phyloP scores from a whole-genome alignment of 257 asterid genomes.

The Rauvolfia tetraphylla region DNA sequence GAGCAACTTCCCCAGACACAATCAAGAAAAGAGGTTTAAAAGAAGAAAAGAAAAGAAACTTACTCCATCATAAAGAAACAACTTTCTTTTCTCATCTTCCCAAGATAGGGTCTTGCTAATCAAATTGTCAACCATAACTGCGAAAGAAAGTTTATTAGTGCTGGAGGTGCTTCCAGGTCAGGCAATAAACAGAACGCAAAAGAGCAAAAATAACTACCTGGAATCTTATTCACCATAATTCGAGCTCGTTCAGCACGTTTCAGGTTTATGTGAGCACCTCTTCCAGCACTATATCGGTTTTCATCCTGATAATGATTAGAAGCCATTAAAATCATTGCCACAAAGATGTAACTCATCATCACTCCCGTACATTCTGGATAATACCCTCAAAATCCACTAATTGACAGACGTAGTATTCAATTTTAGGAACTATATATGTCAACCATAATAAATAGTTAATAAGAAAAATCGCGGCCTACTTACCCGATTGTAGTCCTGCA shows the following conservation, averaged over 20 bases:
- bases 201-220: slow-evolving; percentile 44
- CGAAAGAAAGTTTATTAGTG: slow-evolving; percentile 24
- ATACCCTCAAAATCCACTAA: neutral
- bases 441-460: neutral
- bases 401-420: neutral
- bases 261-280: slow-evolving; percentile 86
- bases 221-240: slow-evolving; percentile 70
- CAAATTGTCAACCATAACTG: slow-evolving; percentile 78
- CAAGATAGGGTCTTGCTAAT: slow-evolving; percentile 71
- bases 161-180: slow-evolving; percentile 17
- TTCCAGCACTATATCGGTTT: slow-evolving; percentile 87
- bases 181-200: slow-evolving; percentile 9
- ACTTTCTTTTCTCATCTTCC: slow-evolving; percentile 79
- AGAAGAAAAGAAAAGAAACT: slow-evolving; percentile 27
- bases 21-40: slow-evolving; percentile 1
- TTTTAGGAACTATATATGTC: neutral
- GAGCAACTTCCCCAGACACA: neutral
- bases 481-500: slow-evolving; percentile 75
- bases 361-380: neutral
- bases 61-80: slow-evolving; percentile 90
- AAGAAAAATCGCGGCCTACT: slow-evolving; percentile 23
- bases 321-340: neutral
- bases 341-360: neutral
- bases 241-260: slow-evolving; percentile 97
- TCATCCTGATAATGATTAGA: slow-evolving; percentile 46